Evolutionary conservation across 495 filamentous ascomycete species (phyloP), one percentile per base, ranked within the genome.

Genomic region (Talaromyces wortmannii): DNA sequence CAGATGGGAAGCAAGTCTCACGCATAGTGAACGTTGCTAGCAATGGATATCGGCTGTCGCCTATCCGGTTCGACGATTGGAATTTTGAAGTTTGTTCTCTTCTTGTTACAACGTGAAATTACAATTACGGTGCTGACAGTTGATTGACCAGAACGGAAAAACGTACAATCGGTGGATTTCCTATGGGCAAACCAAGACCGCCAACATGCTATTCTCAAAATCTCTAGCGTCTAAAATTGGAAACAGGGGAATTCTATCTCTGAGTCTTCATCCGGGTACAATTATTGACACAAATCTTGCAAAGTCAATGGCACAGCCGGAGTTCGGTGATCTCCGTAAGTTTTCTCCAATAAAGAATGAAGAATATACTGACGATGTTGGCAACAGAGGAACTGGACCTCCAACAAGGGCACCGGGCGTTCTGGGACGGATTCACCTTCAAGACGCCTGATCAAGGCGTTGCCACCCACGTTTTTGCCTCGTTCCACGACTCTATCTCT

Each of bases 131-230:
- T 74, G 30, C 59, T 61, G 8, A 59, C 62, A 23, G 10, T 60
- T 67, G 1, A 69, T 58, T 46, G 59, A 57, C 31, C 57, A 75
- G 46, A 70, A 78, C 16, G 80, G 80, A 3, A 59, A 71, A 40
- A 67, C 51, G 0, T 87, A 84, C 61, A 73, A 79, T 48, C 67
- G 73, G 18, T 78, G 72, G 53, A 57, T 77, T 43, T 77, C 78
- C 7, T 84, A 85, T 45, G 78, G 71, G 11, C 74, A 81, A 53
- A 73, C 73, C 52, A 85, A 84, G 61, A 82, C 82, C 32, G 82
- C 80, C 15, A 83, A 84, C 50, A 75, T 84, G 45, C 48, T 84
- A 17, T 77, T 82, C 45, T 74, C 77, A 7, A 42, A 75, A 8
- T 73, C 72, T 3, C 60, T 83, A 31, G 73, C 78, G 31, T 53